Evolutionary conservation across 331 rosid species (phyloP).

Genomic region (Arachis monticola): DNA sequence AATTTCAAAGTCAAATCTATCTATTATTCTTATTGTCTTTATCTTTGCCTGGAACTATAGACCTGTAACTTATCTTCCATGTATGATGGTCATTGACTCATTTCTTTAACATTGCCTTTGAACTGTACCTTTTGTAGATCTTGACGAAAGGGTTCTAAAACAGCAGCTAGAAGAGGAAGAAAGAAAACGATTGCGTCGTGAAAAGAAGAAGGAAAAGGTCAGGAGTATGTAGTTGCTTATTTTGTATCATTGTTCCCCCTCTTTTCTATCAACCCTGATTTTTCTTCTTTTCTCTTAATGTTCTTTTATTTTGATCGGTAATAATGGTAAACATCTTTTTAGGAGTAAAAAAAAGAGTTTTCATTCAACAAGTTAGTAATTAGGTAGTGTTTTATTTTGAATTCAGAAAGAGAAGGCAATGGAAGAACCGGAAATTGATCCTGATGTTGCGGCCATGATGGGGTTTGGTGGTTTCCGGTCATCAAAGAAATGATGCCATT

Average conservation of each 20-base stretch:
- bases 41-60: conserved; percentile 14
- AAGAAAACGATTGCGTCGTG: conserved; percentile 85
- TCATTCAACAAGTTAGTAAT: not conserved
- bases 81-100: not conserved
- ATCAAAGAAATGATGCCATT: conserved; percentile 63
- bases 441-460: conserved; percentile 97
- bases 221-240: conserved; percentile 35
- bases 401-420: conserved; percentile 79
- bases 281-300: not conserved
- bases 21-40: not conserved
- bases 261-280: conserved; percentile 9
- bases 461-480: conserved; percentile 96
- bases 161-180: conserved; percentile 99
- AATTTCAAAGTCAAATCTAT: not conserved
- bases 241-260: not conserved
- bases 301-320: not conserved
- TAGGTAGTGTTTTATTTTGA: conserved; percentile 29
- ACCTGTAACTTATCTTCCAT: conserved; percentile 21
- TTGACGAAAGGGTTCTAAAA: conserved; percentile 88
- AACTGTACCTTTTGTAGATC: conserved; percentile 52
- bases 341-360: not conserved
- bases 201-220: conserved; percentile 96
- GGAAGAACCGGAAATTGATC: conserved; percentile 85
- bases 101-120: not conserved
- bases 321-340: not conserved